Conservation (phyloP, 2,329 filamentous ascomycete species). For the Xylaria sp. region DNA sequence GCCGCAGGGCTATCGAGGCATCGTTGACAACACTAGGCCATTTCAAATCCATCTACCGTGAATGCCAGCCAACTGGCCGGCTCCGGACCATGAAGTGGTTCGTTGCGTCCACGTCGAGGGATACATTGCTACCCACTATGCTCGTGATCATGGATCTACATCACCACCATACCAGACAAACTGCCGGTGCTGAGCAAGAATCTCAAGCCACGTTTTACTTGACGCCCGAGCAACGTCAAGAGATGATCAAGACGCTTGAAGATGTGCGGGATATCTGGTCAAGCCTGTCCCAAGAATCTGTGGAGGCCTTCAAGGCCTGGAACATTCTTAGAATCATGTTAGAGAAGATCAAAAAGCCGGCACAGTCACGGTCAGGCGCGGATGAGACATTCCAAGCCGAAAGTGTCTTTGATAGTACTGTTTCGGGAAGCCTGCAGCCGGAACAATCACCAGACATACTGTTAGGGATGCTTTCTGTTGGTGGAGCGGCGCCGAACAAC, state of each 20-base stretch:
- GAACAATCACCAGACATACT: conserved; percentile 40
- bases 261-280: conserved; percentile 75
- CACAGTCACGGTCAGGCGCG: conserved; percentile 18
- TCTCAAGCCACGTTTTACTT: conserved; percentile 49
- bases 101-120: conserved; percentile 71
- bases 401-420: conserved; percentile 29
- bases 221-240: conserved; percentile 56
- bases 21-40: conserved; percentile 76
- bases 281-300: conserved; percentile 66
- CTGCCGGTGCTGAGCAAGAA: conserved; percentile 37
- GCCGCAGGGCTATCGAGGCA: conserved; percentile 78
- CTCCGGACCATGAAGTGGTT: conserved; percentile 72
- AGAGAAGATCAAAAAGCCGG: conserved; percentile 61
- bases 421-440: conserved; percentile 30
- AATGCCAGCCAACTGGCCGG: conserved; percentile 66
- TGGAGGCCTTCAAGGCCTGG: conserved; percentile 86
- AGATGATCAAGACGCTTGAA: conserved; percentile 73
- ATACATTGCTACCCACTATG: conserved; percentile 83
- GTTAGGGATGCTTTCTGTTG: conserved; percentile 40
- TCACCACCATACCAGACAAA: conserved; percentile 52
- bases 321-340: conserved; percentile 80
- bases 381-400: conserved; percentile 19
- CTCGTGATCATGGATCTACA: conserved; percentile 79
- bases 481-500: conserved; percentile 32
- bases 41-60: conserved; percentile 67